Base-by-base conservation (phyloP, 805 yeast species). In the Wickerhamiella galacta region DNA sequence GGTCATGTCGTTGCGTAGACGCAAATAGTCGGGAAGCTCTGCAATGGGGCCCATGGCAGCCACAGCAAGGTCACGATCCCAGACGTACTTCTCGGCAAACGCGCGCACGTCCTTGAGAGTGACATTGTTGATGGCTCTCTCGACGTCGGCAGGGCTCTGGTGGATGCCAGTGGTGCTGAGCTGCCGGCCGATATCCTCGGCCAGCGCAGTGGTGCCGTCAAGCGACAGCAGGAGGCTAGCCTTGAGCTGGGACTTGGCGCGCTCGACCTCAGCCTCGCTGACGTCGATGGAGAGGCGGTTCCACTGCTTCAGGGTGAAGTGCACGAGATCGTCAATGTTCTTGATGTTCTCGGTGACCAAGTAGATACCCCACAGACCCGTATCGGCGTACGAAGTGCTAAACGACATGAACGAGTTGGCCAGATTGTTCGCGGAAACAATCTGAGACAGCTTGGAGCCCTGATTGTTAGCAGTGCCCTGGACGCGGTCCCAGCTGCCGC, bases 121-220 rank as follows among this genome's bases (percentile, higher is more conserved):
- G 40, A 90, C 79, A 29, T 67, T 61, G 45, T 82, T 83, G 10
- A 90, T 90, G 38, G 76, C 68, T 36, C 66, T 63, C 48, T 76
- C 77, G 9, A 75, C 75, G 42, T 75, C 81, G 49, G 73, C 78
- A 4, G 90, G 83, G 5, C 76, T 57, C 42, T 75, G 61, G 45
- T 82, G 62, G 46, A 60, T 66, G 20, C 98, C 98, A 3, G 96
- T 85, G 33, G 95, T 87, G 28, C 90, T 93, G 35, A 90, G 64
- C 56, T 90, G 98, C 57, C 98, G 75, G 18, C 98, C 98, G 46
- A 90, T 82, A 56, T 90, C 96, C 58, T 90, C 99, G 20, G 95
- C 95, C 31, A 83, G 72, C 5, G 95, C 87, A 6, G 96, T 83
- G 10, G 94, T 75, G 40, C 94, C 95, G 55, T 90, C 99, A 29